A percentile compares a stretch with the other conserved stretches of the same genome.
Conservation (phyloP, 1,284 basidiomycete genomes). For the Pascua guehoae region DNA sequence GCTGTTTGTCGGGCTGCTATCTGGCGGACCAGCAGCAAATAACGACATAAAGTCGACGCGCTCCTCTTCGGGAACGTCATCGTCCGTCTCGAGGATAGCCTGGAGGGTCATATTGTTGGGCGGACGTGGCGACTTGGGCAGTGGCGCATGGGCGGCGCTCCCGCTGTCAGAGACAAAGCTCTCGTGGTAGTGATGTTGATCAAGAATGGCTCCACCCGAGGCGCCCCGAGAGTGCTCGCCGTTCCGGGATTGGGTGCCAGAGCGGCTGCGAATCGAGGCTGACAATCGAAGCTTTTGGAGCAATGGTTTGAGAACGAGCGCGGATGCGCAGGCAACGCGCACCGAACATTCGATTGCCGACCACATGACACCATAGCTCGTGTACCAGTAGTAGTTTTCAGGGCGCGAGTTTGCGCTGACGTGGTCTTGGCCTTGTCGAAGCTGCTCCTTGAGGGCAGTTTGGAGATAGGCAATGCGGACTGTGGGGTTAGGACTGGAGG, state of each 20-base stretch:
- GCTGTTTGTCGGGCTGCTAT: background rate
- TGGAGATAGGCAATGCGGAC: constrained; percentile 46
- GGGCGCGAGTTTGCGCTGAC: constrained; percentile 17
- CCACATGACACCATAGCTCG: constrained; percentile 45
- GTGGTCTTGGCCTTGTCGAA: constrained; percentile 7
- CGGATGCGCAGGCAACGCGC: constrained; percentile 45
- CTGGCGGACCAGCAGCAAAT: constrained; percentile 29
- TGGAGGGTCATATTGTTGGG: constrained; percentile 15
- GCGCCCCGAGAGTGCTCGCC: background rate
- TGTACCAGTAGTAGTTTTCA: constrained; percentile 39
- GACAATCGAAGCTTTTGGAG: constrained; percentile 27
- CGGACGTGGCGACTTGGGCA: constrained; percentile 2
- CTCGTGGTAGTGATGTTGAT: background rate
- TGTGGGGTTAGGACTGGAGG: constrained; percentile 1
- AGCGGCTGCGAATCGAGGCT: background rate
- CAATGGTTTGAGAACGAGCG: constrained; percentile 46
- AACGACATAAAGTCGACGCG: constrained; percentile 38
- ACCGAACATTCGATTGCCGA: constrained; percentile 44
- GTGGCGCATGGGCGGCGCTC: too few species aligned
- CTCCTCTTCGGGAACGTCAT: constrained; percentile 20
- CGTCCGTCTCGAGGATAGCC: constrained; percentile 19
- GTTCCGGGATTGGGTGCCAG: background rate
- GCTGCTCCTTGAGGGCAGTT: constrained; percentile 31
- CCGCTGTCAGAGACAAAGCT: background rate
- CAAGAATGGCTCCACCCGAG: background rate